These are phyloP conservation scores for Schwanniomyces sp. DNA, from an alignment of 805 yeast species.

Conservation along the genomic window DNA sequence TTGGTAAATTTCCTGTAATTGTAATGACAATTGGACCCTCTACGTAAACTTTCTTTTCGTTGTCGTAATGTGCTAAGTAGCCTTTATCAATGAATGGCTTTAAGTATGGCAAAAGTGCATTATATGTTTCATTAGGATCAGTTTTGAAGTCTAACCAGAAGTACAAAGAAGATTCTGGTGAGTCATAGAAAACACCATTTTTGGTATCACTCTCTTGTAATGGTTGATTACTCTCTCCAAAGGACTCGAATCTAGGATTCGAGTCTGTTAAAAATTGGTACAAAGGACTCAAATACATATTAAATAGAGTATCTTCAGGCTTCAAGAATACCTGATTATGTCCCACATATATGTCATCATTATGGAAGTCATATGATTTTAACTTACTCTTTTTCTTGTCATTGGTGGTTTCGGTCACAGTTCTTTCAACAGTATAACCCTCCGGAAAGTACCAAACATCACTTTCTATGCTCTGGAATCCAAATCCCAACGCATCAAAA, in stretches of 20 bases:
- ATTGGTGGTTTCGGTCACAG: constrained; percentile 22
- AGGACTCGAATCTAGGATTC: constrained; percentile 31
- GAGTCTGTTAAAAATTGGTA: constrained; percentile 45
- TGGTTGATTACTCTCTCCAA: constrained; percentile 9
- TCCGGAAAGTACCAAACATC: constrained; percentile 56
- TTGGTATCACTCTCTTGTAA: constrained; percentile 14
- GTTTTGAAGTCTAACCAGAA: constrained; percentile 66
- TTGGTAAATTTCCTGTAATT: constrained; percentile 66
- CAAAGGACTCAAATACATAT: constrained; percentile 57
- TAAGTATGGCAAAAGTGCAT: constrained; percentile 43
- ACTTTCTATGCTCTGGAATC: constrained; percentile 63
- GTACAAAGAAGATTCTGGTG: constrained; percentile 52
- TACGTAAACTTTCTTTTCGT: constrained; percentile 25
- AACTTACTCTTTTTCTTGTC: constrained; percentile 7
- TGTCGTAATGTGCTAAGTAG: constrained; percentile 52
- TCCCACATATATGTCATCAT: constrained; percentile 55
- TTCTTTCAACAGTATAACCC: constrained; percentile 27
- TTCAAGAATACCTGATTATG: constrained; percentile 53
- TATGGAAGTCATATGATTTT: constrained; percentile 17
- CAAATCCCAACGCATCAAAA: constrained; percentile 55
- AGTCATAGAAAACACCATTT: constrained; percentile 39
- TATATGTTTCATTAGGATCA: constrained; percentile 50
- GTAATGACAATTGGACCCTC: constrained; percentile 62
- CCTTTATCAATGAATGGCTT: constrained; percentile 46
- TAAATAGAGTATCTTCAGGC: constrained; percentile 44